These are phyloP conservation scores for Colletotrichum brevisporum DNA, from an alignment of 2,329 filamentous ascomycete genomes.

Conservation along the genomic window DNA sequence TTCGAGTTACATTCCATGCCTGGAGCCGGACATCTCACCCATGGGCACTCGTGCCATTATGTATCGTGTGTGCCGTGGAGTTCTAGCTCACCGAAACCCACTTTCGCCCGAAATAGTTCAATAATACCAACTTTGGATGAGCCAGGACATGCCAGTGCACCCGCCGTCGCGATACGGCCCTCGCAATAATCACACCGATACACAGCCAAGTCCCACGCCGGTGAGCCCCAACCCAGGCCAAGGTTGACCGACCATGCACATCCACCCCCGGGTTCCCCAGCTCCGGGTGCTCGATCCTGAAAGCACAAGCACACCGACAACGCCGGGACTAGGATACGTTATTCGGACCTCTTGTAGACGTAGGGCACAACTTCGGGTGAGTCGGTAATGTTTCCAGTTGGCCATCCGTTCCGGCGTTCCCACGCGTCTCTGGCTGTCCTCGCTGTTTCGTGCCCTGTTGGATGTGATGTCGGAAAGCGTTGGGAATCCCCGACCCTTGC, in stretches of 20 bases:
- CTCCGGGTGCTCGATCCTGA: slow-evolving; percentile 14
- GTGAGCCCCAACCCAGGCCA: slow-evolving; percentile 1
- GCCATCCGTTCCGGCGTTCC: no score
- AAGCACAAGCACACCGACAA: not conserved
- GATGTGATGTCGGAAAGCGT: slow-evolving; percentile 26
- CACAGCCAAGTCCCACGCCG: slow-evolving; percentile 24
- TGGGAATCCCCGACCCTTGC: slow-evolving; percentile 36
- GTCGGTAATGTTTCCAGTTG: no score
- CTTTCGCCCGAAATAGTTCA: slow-evolving; percentile 14
- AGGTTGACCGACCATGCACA: not conserved
- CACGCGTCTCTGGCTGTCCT: no score
- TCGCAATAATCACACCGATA: slow-evolving; percentile 19
- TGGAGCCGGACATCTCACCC: slow-evolving; percentile 7
- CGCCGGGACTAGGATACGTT: no score
- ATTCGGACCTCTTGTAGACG: no score
- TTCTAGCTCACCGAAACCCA: slow-evolving; percentile 22
- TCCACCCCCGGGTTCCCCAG: slow-evolving; percentile 14
- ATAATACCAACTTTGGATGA: not conserved
- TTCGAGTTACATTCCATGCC: slow-evolving; percentile 8
- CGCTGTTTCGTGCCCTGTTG: not conserved
- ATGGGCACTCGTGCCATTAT: not conserved
- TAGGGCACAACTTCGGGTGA: no score
- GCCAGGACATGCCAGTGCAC: slow-evolving; percentile 9
- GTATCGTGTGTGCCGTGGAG: no score
- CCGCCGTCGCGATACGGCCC: not conserved